Conservation (phyloP, 2,329 filamentous ascomycete species). For the Didymella pinodella region DNA sequence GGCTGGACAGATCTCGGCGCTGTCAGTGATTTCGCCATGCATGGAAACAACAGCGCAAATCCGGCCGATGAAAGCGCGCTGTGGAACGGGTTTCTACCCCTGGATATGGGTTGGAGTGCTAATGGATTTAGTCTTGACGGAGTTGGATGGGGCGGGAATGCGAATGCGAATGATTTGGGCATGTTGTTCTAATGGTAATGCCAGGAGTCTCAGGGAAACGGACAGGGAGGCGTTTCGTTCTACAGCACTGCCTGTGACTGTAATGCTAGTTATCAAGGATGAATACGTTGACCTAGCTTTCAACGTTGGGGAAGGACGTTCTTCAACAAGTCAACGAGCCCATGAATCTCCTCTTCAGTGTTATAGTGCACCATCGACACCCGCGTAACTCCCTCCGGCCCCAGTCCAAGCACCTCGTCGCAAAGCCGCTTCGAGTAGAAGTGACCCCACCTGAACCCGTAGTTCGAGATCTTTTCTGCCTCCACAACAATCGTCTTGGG, state of each 20-base stretch:
- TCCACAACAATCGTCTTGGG: slow-evolving; percentile 67
- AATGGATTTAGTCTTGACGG: slow-evolving; percentile 45
- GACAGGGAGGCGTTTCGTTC: neutral
- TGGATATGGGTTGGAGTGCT: slow-evolving; percentile 49
- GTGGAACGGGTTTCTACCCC: slow-evolving; percentile 49
- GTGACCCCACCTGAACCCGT: slow-evolving; percentile 71
- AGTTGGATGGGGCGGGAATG: slow-evolving; percentile 32
- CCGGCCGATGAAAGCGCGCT: slow-evolving; percentile 30
- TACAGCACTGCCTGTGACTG: neutral
- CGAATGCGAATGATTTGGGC: slow-evolving; percentile 35
- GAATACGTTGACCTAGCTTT: neutral
- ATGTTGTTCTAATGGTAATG: slow-evolving; percentile 40
- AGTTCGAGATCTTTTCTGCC: slow-evolving; percentile 66
- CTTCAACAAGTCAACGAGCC: slow-evolving; percentile 62
- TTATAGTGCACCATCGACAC: slow-evolving; percentile 80
- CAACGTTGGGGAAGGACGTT: slow-evolving; percentile 51
- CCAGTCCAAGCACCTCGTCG: slow-evolving; percentile 65
- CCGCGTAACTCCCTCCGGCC: slow-evolving; percentile 69
- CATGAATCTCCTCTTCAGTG: slow-evolving; percentile 67
- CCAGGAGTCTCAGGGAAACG: neutral
- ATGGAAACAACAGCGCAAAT: slow-evolving; percentile 51
- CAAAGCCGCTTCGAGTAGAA: slow-evolving; percentile 73
- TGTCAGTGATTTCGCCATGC: slow-evolving; percentile 58
- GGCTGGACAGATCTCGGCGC: slow-evolving; percentile 59
- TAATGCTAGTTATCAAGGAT: neutral